Evolutionary conservation across 768 basidiomycete species (phyloP).

Genomic region (Amanita phalloides): DNA sequence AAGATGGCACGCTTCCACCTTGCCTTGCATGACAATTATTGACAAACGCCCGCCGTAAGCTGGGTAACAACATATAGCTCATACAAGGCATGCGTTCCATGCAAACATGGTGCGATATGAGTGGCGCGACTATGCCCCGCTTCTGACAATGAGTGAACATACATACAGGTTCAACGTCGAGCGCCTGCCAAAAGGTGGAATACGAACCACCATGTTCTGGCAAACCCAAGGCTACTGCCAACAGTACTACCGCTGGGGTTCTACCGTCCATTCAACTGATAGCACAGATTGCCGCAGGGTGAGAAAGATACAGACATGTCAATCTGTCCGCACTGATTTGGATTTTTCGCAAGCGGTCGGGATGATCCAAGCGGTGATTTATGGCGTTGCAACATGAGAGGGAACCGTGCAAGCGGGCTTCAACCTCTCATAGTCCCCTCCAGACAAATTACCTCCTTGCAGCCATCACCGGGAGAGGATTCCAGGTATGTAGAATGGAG

Average conservation of each 20-base stretch:
- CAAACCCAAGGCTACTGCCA: neutral
- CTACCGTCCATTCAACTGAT: neutral
- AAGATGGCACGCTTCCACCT: neutral
- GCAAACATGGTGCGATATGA: neutral
- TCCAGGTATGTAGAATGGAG: neutral
- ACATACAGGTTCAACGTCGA: neutral
- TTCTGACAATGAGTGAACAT: neutral
- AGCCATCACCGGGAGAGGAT: neutral
- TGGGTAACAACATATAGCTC: neutral
- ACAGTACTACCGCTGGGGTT: neutral
- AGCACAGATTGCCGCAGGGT: constrained; percentile 1
- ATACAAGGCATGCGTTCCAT: neutral
- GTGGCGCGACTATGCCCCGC: neutral
- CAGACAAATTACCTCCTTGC: neutral
- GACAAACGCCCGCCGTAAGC: neutral
- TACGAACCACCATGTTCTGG: neutral
- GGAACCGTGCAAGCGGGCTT: neutral
- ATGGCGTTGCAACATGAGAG: neutral
- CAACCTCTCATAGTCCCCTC: neutral
- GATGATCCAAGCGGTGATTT: constrained; percentile 1
- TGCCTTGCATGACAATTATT: neutral
- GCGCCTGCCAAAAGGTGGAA: neutral
- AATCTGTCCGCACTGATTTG: neutral
- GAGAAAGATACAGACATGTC: neutral
- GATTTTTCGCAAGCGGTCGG: neutral